phyloP scores from a whole-genome alignment of 495 filamentous ascomycete genomes.

The Clavariopsis aquatica region DNA sequence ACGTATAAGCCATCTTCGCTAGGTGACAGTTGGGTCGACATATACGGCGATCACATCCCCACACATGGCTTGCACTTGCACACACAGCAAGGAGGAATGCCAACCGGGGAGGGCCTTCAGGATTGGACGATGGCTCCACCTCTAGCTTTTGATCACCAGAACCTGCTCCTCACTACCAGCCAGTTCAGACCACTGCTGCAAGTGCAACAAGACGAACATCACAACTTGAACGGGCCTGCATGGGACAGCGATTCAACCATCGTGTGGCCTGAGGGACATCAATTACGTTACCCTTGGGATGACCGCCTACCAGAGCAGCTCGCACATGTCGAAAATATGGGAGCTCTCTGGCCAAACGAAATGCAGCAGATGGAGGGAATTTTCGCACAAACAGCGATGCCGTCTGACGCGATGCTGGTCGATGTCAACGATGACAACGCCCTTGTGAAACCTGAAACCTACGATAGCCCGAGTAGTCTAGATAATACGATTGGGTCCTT shows the following conservation, averaged over 20 bases:
- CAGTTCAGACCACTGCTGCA: neutral
- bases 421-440: neutral
- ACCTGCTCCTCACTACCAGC: neutral
- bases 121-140: neutral
- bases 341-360: neutral
- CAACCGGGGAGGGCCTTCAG: neutral
- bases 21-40: neutral
- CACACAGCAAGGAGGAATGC: neutral
- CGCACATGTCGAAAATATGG: neutral
- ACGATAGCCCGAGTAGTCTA: neutral
- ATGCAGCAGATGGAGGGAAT: neutral
- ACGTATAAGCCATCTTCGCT: slow-evolving; percentile 1
- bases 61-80: neutral
- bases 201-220: neutral
- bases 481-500: neutral
- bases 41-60: slow-evolving; percentile 3
- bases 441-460: neutral
- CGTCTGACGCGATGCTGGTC: neutral
- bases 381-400: neutral
- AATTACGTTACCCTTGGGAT: neutral
- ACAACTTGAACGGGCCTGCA: neutral
- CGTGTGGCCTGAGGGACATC: neutral
- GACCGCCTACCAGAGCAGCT: neutral
- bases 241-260: slow-evolving; percentile 1
- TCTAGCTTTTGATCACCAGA: neutral